A percentile compares a stretch with the other conserved stretches of the same genome.
Evolutionary conservation across 2,329 filamentous ascomycete species (phyloP).

Genomic region (Boeremia exigua): DNA sequence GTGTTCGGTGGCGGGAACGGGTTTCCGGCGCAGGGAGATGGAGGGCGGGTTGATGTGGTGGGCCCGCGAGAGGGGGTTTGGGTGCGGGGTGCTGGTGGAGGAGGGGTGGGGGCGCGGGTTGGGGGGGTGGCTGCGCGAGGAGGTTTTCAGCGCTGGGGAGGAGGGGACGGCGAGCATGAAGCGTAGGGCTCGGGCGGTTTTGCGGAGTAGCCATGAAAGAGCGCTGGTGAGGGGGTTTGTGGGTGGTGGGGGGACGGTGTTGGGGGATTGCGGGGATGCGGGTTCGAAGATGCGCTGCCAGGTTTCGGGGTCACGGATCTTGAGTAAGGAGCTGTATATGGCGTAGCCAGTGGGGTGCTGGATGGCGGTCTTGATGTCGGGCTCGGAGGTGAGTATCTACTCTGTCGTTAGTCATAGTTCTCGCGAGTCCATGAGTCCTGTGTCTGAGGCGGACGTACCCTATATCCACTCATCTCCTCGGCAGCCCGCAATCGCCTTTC

Average conservation of each 20-base stretch:
- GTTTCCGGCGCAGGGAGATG: background rate
- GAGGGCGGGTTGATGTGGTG: background rate
- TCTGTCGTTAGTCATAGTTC: background rate
- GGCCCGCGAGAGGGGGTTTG: background rate
- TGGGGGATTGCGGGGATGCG: background rate
- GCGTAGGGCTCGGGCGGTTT: slow-evolving; percentile 17
- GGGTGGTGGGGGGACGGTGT: background rate
- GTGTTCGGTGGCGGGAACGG: background rate
- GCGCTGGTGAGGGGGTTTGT: background rate
- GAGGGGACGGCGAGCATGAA: slow-evolving; percentile 22
- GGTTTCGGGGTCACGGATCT: slow-evolving; percentile 2
- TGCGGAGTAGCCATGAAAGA: background rate
- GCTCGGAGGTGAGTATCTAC: slow-evolving; percentile 5
- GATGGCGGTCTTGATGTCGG: slow-evolving; percentile 1
- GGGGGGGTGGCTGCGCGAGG: slow-evolving; percentile 11
- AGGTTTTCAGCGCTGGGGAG: slow-evolving; percentile 16
- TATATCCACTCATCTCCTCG: slow-evolving; percentile 1
- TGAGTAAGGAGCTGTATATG: slow-evolving; percentile 6
- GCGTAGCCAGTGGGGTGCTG: slow-evolving; percentile 3
- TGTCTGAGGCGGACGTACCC: background rate
- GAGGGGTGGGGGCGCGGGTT: background rate
- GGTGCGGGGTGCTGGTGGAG: background rate
- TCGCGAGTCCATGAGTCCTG: background rate
- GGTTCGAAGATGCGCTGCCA: slow-evolving; percentile 8
- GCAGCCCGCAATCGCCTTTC: background rate